Base-by-base conservation (phyloP, 345 rosid genomes). In the Anastatica hierochuntica region DNA sequence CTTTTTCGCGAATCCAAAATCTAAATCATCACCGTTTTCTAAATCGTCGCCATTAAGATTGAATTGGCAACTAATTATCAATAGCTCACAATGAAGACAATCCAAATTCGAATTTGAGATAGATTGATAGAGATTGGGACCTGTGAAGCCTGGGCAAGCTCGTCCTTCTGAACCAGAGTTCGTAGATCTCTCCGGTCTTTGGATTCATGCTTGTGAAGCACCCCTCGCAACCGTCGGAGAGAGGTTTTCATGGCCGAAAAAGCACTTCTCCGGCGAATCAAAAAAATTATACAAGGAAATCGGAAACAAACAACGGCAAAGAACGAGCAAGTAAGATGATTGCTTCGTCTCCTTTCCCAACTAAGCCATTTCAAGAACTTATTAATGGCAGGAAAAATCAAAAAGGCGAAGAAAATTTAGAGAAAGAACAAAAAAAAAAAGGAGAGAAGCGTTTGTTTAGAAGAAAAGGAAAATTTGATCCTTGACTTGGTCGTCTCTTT, bases 101-200 rank as follows among this genome's bases (percentile, higher is more conserved):
- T 36, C 45, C 41, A 19, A 34, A 56, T 56, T 34, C 31, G 45
- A 64, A 56, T 41, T 10, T 36, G 48, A 10, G 48, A 58, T 1
- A 15, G 26, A 50, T 11, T 8, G 41, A 49, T 33, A 30, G 29
- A 21, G 24, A 5, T 5, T 5, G 5, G 24, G 3, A 90, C 97
- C 96, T 70, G 84, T 58, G 86, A 76, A 39, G 92, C 96, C 48
- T 69, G 79, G 51, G 79, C 77, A 8, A 90, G 83, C 73, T 90
- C 96, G 61, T 84, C 85, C 29, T 69, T 53, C 49, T 73, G 85
- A 50, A 71, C 63, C 17, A 61, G 43, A 68, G 77, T 62, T 42
- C 65, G 76, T 54, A 50, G 73, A 76, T 84, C 83, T 61, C 74
- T 56, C 36, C 72, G 72, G 56, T 72, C 72, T 31, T 64, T 72